These are phyloP conservation scores for Pugionium dolabratum DNA, from an alignment of 345 rosid genomes.

Conservation along the genomic window DNA sequence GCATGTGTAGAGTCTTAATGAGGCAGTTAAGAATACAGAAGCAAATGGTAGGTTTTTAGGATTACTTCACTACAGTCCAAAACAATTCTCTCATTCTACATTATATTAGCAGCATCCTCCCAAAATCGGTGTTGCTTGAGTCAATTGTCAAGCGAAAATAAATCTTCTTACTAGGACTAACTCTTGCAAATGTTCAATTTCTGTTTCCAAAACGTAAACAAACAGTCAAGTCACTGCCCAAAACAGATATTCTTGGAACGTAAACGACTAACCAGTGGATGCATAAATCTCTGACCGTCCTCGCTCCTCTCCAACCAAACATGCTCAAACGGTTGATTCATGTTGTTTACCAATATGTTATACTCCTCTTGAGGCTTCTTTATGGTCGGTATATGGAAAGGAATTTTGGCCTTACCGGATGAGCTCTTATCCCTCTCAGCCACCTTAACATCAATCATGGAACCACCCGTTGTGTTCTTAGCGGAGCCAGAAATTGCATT, in stretches of 20 bases:
- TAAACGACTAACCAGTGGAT: constrained; percentile 71
- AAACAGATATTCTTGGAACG: not conserved
- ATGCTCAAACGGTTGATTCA: constrained; percentile 78
- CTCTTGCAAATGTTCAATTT: not conserved
- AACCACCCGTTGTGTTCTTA: constrained; percentile 12
- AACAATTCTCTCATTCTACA: not conserved
- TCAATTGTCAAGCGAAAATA: not conserved
- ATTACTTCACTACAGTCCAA: not conserved
- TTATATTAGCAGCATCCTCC: not conserved
- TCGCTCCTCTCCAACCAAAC: constrained; percentile 86
- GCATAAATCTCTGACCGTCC: constrained; percentile 62
- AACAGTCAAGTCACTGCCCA: no score
- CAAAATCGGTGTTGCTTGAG: not conserved
- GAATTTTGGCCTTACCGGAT: constrained; percentile 61
- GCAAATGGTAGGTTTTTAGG: not conserved
- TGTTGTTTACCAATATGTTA: constrained; percentile 69
- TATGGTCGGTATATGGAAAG: constrained; percentile 80
- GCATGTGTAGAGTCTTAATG: constrained; percentile 7
- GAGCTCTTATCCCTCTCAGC: constrained; percentile 48
- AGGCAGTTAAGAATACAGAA: not conserved
- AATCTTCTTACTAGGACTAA: constrained; percentile 3
- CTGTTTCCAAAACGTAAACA: not conserved
- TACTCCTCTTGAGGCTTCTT: constrained; percentile 80
- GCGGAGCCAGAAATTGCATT: constrained; percentile 27
- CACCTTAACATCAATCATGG: constrained; percentile 52